Conservation (phyloP, 257 asterid genomes). For the Solanum chaucha region DNA sequence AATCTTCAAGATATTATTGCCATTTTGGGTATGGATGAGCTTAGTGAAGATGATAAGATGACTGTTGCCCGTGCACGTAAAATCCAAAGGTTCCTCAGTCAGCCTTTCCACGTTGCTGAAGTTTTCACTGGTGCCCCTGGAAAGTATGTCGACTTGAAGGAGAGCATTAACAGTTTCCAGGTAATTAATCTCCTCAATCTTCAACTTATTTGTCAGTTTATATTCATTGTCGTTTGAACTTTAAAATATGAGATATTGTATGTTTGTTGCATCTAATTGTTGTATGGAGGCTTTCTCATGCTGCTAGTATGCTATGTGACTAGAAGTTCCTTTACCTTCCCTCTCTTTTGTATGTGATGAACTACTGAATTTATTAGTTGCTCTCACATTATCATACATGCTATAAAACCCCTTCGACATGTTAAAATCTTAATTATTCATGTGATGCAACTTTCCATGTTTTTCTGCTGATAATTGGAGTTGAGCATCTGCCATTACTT, state of each 20-base stretch:
- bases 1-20: conserved; percentile 99
- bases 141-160: conserved; percentile 92
- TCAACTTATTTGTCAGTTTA: neutral
- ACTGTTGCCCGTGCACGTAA: conserved; percentile 99
- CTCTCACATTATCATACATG: neutral
- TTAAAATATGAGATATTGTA: neutral
- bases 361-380: neutral
- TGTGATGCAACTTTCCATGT: neutral
- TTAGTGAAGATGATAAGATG: conserved; percentile 94
- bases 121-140: conserved; percentile 99
- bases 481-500: neutral
- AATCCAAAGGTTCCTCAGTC: conserved; percentile 81
- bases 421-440: neutral
- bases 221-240: neutral
- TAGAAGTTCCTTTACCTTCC: neutral
- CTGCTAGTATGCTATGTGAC: neutral
- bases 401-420: neutral
- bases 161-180: conserved; percentile 90
- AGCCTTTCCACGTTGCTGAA: conserved; percentile 99
- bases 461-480: neutral
- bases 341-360: neutral
- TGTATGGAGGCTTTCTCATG: neutral
- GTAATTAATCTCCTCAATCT: conserved; percentile 16
- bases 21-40: conserved; percentile 98
- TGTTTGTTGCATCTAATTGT: neutral